Conservation (phyloP, 192 early-diverging fungal species). For the Chytriomyces sp. region DNA sequence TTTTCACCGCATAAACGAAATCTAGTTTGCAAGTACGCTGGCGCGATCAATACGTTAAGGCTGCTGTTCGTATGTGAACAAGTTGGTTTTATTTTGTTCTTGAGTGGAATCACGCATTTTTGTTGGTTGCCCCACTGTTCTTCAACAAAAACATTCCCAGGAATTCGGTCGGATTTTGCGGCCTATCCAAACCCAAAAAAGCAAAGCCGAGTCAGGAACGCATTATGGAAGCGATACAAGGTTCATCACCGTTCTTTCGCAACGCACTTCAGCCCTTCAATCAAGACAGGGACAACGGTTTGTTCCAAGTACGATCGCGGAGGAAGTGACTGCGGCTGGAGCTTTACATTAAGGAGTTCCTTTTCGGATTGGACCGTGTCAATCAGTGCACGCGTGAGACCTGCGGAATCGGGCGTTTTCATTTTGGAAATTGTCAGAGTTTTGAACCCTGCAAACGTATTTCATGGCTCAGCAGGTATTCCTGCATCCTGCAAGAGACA, state of each 20-base stretch:
- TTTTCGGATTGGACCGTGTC: constrained; percentile 15
- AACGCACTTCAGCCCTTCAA: constrained; percentile 58
- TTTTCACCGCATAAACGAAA: too few relatives aligned
- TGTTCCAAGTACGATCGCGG: constrained; percentile 56
- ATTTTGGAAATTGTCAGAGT: background rate
- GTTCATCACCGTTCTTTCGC: constrained; percentile 49
- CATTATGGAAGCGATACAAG: background rate
- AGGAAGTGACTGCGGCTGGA: constrained; percentile 38
- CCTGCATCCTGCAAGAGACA: too few relatives aligned
- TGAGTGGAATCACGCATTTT: background rate
- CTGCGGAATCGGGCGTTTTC: constrained; percentile 21
- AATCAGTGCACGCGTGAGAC: constrained; percentile 2
- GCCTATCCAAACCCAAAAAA: background rate
- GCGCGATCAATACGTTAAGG: too few relatives aligned
- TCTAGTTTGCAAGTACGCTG: too few relatives aligned
- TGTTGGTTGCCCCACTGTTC: background rate
- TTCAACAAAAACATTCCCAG: constrained; percentile 32
- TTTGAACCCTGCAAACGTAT: too few relatives aligned
- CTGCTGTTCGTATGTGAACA: too few relatives aligned
- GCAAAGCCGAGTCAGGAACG: background rate
- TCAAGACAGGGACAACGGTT: constrained; percentile 55
- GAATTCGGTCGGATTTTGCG: constrained; percentile 31
- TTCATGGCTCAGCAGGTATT: too few relatives aligned
- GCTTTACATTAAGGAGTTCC: background rate
- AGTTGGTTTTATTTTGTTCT: too few relatives aligned